Conservation (phyloP, 2,329 filamentous ascomycete genomes). For the Torrubiella hemipterigena region DNA sequence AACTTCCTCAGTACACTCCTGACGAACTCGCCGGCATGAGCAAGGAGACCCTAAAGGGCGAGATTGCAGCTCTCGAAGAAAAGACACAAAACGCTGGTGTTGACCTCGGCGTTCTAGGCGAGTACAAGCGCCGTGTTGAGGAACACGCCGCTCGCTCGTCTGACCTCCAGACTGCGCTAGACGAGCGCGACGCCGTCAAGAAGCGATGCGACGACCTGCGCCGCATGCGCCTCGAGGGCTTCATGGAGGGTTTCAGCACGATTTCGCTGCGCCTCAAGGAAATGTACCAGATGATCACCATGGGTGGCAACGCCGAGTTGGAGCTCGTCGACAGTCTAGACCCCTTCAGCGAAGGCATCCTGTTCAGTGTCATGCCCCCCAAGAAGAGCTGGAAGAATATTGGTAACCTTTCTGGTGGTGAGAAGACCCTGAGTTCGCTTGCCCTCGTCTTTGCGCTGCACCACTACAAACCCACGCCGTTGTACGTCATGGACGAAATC, state of each 20-base stretch:
- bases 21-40: conserved; percentile 57
- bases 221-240: conserved; percentile 80
- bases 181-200: conserved; percentile 75
- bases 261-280: conserved; percentile 95
- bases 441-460: conserved; percentile 96
- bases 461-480: conserved; percentile 92
- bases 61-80: conserved; percentile 51
- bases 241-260: conserved; percentile 93
- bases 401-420: conserved; percentile 84
- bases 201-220: conserved; percentile 86
- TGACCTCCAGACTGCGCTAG: conserved; percentile 69
- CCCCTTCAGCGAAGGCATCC: conserved; percentile 90
- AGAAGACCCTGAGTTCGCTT: conserved; percentile 90
- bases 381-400: conserved; percentile 99
- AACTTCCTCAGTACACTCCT: conserved; percentile 66
- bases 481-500: conserved; percentile 99
- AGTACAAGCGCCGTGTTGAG: conserved; percentile 77
- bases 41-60: conserved; percentile 47
- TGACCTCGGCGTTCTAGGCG: conserved; percentile 76
- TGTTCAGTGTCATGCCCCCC: conserved; percentile 97
- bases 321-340: conserved; percentile 94
- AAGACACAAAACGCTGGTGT: conserved; percentile 76
- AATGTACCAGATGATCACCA: conserved; percentile 99
- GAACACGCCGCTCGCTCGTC: conserved; percentile 73
- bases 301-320: conserved; percentile 96